Evolutionary conservation across 345 rosid species (phyloP), one percentile per base, ranked within the genome.

Genomic region (Noccaea caerulescens): DNA sequence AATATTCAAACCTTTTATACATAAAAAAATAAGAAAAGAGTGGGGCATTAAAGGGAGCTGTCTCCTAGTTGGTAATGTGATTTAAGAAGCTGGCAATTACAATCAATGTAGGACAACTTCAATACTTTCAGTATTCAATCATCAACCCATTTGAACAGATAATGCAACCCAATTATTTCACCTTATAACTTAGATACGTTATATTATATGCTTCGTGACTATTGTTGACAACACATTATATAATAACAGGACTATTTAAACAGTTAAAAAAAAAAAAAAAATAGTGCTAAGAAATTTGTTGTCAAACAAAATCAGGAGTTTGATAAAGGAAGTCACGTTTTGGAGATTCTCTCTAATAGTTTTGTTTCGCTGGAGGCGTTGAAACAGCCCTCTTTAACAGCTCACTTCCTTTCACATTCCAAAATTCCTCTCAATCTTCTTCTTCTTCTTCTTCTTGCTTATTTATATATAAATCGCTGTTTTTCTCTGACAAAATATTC

Each of bases 261-360:
- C 18, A 16, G 18, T n/a, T n/a, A n/a, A n/a, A n/a, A n/a, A n/a
- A n/a, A n/a, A n/a, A n/a, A n/a, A n/a, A n/a, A n/a, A n/a, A n/a
- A n/a, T 16, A 16, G 18, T 27, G 30, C 30, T 27, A 27, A 60
- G 50, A 33, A 37, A 33, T 47, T 63, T 47, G 45, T 64, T 66
- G 59, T 66, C 36, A 72, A 13, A 12, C 38, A 59, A 59, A 66
- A 32, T 42, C 49, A 74, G 27, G 61, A 68, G 5, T 3, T 43
- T 50, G 50, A 59, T 74, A 43, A 74, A 74, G 78, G 78, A 59
- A 61, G 63, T 75, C 78, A 75, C 78, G 78, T 68, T 75, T 46
- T 53, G 14, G 38, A 61, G 73, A 68, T 54, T 23, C 43, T 70
- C 59, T 60, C 38, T 50, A 42, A 47, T 25, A 45, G 30, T 44